Evolutionary conservation across 352 stramenopile genomes (phyloP).

Genomic region (Blastocystis sp.): DNA sequence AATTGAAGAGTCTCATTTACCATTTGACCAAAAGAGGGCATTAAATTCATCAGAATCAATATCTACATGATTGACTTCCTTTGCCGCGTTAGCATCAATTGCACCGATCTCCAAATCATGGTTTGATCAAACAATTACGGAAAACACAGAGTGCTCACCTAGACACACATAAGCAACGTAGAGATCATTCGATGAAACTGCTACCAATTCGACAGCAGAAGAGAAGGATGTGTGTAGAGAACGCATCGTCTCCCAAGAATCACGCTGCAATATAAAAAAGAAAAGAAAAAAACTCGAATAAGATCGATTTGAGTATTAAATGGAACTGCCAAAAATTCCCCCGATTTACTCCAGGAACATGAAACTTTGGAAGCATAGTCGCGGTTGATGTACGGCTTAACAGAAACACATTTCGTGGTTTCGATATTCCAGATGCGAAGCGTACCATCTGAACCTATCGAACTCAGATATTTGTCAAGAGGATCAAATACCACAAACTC

Average conservation of each 20-base stretch:
- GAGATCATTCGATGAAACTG: background rate
- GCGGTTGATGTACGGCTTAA: conserved; percentile 1
- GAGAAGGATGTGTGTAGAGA: background rate
- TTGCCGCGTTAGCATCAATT: background rate
- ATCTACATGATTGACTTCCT: background rate
- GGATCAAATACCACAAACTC: conserved; percentile 40
- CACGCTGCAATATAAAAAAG: background rate
- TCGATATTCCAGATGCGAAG: conserved; percentile 20
- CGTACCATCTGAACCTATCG: background rate
- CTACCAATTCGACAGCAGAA: background rate
- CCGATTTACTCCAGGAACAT: conserved; percentile 8
- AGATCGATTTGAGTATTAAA: conserved; percentile 10
- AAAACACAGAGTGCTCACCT: background rate
- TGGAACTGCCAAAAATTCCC: conserved; percentile 3
- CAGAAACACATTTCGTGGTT: background rate
- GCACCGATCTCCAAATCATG: background rate
- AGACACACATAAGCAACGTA: conserved; percentile 6
- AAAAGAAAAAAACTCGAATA: background rate
- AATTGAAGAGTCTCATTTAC: background rate
- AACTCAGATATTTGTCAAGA: background rate
- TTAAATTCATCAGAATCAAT: conserved; percentile 14
- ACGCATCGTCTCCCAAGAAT: background rate
- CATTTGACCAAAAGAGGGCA: background rate
- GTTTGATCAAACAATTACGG: background rate
- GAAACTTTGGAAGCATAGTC: background rate